A percentile compares a stretch with the other conserved stretches of the same genome.
These are phyloP conservation scores for Backusella circina DNA, from an alignment of 192 early-diverging fungal genomes.

Conservation along the genomic window DNA sequence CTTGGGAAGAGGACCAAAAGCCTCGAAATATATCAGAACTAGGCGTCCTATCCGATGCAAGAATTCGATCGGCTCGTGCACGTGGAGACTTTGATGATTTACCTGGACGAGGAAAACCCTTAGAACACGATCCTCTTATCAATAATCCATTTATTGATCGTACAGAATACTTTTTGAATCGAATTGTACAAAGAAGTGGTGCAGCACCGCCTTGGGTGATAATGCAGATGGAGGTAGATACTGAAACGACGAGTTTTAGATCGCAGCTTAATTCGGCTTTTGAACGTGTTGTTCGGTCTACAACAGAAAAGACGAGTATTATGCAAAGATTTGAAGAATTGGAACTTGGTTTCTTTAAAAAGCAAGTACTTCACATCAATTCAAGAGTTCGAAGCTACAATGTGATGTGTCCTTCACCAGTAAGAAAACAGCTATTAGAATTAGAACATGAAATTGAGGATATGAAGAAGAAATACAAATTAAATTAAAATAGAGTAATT, in stretches of 20 bases:
- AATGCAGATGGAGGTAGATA: slow-evolving; percentile 21
- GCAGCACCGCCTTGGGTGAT: slow-evolving; percentile 31
- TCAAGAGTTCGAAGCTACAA: slow-evolving; percentile 27
- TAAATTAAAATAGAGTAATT: not conserved
- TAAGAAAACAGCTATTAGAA: slow-evolving; percentile 4
- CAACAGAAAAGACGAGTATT: not conserved
- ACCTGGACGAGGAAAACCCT: slow-evolving; percentile 20
- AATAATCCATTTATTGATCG: slow-evolving; percentile 26
- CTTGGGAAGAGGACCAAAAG: not conserved
- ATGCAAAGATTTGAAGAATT: not conserved
- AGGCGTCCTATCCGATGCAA: slow-evolving; percentile 14
- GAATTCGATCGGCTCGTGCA: slow-evolving; percentile 20
- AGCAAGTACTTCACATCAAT: slow-evolving; percentile 13
- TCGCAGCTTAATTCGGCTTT: not conserved
- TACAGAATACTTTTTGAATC: slow-evolving; percentile 34
- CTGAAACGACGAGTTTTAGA: slow-evolving; percentile 4
- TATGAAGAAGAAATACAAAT: not conserved
- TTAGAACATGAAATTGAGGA: not conserved
- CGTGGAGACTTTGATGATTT: slow-evolving; percentile 28
- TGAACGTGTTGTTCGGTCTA: not conserved
- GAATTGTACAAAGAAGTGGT: slow-evolving; percentile 25
- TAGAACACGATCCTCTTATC: slow-evolving; percentile 10
- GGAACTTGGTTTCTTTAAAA: slow-evolving; percentile 8
- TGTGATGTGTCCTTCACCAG: slow-evolving; percentile 19
- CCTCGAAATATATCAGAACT: slow-evolving; percentile 3